Base-by-base conservation (phyloP, 2,329 filamentous ascomycete species). In the Cladosporium sp. region DNA sequence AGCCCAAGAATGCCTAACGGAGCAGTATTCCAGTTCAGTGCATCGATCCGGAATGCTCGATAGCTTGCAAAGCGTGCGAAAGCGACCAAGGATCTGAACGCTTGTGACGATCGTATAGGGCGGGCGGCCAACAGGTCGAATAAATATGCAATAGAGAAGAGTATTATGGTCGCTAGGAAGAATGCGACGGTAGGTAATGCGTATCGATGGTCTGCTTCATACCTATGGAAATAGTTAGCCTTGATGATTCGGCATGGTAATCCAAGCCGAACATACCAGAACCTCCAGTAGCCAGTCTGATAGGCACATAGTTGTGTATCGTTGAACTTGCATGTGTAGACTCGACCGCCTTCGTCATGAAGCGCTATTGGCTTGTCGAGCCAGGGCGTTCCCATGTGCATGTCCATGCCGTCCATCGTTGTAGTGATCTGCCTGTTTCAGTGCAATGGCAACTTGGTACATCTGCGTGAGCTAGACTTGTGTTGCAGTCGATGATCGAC, bases 171-270 rank as follows among this genome's bases (percentile, higher is more conserved):
- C 0, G 73, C 71, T 62, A 80, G 71, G 66, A 83, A 78, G 61
- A 84, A 80, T 44, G 79, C 81, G 3, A 83, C 69, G 0, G 81
- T 83, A 6, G 75, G 74, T 3, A 83, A 66, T 0, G 77, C 78
- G 61, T 78, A 84, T 35, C 78, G 75, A 60, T 79, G 75, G 62
- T 84, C 82, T 20, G 81, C 77, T 56, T 80, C 68, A 61, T 82
- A 82, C 79, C 79, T 81, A 53, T 20, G 5, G 20, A 35, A 25
- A 10, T 20, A 12, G 25, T 45, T 15, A 45, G 24, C 17, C 24
- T n/a, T n/a, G 24, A 8, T 8, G 25, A n/a, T 3, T 2, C 42
- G 15, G 17, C 17, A 9, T 13, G 7, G 20, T 45, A 17, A 20
- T 36, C 19, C 3, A 3, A 19, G 10, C 13, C 69, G 9, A 19